Percentiles rank a stretch among this genome's conserved stretches.
phyloP scores from a whole-genome alignment of 2,329 filamentous ascomycete species.

The Penicillium occitanis region DNA sequence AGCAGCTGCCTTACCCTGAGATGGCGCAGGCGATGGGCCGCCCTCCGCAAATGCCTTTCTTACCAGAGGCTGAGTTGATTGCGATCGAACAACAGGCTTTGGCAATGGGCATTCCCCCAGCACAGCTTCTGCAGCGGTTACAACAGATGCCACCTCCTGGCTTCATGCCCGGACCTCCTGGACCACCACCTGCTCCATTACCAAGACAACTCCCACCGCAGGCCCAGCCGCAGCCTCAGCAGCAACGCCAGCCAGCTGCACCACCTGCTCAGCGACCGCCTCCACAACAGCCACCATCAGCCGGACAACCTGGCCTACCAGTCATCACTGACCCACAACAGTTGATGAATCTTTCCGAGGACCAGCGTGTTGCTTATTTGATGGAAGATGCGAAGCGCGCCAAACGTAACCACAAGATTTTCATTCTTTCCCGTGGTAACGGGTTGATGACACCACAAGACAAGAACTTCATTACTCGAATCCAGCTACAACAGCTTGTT shows the following conservation, averaged over 20 bases:
- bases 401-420: conserved; percentile 98
- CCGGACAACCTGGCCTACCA: conserved; percentile 43
- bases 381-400: conserved; percentile 91
- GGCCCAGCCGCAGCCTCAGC: conserved; percentile 26
- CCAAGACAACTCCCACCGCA: conserved; percentile 14
- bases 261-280: conserved; percentile 28
- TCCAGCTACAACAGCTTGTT: conserved; percentile 94
- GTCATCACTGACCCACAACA: conserved; percentile 69
- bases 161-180: conserved; percentile 48
- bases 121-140: conserved; percentile 38
- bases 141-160: conserved; percentile 43
- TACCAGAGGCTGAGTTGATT: conserved; percentile 48
- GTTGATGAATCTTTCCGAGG: conserved; percentile 73
- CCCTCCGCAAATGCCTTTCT: conserved; percentile 32
- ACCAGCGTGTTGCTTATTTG: conserved; percentile 79
- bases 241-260: conserved; percentile 29
- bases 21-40: conserved; percentile 34
- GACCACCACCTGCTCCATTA: conserved; percentile 53
- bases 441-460: conserved; percentile 98
- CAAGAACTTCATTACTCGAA: conserved; percentile 98
- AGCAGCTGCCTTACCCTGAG: conserved; percentile 30
- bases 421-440: conserved; percentile 87
- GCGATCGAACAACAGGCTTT: conserved; percentile 50
- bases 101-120: conserved; percentile 35
- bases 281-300: conserved; percentile 34